Conservation (phyloP, 768 basidiomycete species). For the Pleurotus pulmonarius region DNA sequence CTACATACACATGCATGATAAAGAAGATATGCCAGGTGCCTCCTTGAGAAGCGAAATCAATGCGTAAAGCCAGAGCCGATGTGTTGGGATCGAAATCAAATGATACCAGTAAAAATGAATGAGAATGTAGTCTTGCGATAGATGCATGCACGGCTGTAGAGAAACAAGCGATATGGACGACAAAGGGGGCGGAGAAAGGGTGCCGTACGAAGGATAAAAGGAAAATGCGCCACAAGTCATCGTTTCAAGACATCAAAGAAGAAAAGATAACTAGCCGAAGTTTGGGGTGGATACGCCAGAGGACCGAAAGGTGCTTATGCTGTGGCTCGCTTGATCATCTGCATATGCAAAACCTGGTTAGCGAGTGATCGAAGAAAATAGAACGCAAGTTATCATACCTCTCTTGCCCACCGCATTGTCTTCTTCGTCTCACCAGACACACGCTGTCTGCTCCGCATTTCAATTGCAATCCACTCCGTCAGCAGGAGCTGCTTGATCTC, state of each 20-base stretch:
- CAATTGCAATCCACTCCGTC: constrained; percentile 71
- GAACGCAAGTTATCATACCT: constrained; percentile 43
- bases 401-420: constrained; percentile 90
- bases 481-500: constrained; percentile 79
- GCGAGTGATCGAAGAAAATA: no score
- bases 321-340: constrained; percentile 83
- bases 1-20: constrained; percentile 10
- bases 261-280: constrained; percentile 9
- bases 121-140: constrained; percentile 23
- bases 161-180: constrained; percentile 18
- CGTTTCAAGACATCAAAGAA: neutral
- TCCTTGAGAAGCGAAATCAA: constrained; percentile 57
- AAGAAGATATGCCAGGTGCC: constrained; percentile 41
- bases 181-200: neutral
- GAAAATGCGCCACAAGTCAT: neutral
- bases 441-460: constrained; percentile 71
- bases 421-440: constrained; percentile 79
- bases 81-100: constrained; percentile 16
- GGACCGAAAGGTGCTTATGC: constrained; percentile 43
- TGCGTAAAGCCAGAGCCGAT: constrained; percentile 3
- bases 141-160: constrained; percentile 47
- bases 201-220: neutral
- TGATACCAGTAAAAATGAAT: constrained; percentile 1
- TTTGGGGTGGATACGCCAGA: neutral
- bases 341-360: neutral